Conservation (phyloP, 169 alveolate genomes). For the Plasmodium sp. region DNA sequence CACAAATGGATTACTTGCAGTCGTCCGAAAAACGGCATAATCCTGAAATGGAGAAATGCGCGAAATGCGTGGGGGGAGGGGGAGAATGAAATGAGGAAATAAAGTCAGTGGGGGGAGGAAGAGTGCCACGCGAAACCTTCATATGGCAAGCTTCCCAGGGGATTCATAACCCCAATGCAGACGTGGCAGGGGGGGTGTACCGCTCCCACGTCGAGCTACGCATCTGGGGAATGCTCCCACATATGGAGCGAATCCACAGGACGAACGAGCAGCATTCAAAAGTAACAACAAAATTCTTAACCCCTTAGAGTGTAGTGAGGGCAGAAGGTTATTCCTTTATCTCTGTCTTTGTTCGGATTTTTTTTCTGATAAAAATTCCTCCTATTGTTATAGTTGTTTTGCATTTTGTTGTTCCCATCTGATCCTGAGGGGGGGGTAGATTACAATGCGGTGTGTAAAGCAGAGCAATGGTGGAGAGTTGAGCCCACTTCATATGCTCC, state of each 20-base stretch:
- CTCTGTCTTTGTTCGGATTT: conserved; percentile 30
- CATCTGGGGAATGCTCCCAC: background rate
- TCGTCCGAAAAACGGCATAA: conserved; percentile 69
- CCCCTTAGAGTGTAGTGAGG: conserved; percentile 72
- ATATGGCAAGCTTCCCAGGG: background rate
- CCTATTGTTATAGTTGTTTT: conserved; percentile 18
- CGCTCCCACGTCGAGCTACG: background rate
- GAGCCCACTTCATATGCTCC: background rate
- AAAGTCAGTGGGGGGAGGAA: background rate
- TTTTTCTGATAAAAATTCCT: conserved; percentile 31
- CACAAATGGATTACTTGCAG: conserved; percentile 65
- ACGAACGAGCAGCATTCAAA: background rate
- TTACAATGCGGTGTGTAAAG: background rate
- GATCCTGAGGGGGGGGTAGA: conserved; percentile 11
- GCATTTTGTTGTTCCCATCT: conserved; percentile 43
- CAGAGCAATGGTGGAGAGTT: background rate
- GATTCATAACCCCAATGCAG: background rate
- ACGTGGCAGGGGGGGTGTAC: background rate
- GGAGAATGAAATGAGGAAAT: background rate
- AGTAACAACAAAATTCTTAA: conserved; percentile 15
- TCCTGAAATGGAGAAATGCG: conserved; percentile 46
- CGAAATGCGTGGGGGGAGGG: background rate
- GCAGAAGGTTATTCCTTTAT: conserved; percentile 62
- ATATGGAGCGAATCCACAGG: background rate
- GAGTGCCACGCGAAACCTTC: background rate